Conservation (phyloP, 352 stramenopile genomes). For the Stramenopiles sp. region DNA sequence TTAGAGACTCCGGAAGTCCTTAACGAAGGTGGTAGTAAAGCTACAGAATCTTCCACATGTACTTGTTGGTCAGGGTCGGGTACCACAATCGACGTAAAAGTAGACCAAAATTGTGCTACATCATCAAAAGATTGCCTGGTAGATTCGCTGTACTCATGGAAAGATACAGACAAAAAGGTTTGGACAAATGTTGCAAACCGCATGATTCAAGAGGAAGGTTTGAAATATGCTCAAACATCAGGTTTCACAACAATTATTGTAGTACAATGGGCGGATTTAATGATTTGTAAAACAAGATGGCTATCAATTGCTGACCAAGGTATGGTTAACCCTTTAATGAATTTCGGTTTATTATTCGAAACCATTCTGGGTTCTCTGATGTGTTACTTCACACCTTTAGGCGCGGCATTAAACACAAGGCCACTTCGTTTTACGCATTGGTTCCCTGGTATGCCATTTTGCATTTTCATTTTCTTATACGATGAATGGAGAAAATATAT, state of each 20-base stretch:
- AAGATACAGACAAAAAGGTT: constrained; percentile 18
- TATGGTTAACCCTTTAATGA: constrained; percentile 70
- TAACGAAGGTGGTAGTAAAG: no score
- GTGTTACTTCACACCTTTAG: constrained; percentile 55
- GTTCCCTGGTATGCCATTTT: constrained; percentile 65
- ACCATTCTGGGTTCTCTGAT: constrained; percentile 57
- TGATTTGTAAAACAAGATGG: constrained; percentile 77
- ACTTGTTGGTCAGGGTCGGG: constrained; percentile 13
- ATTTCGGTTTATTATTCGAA: constrained; percentile 76
- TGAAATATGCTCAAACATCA: constrained; percentile 53
- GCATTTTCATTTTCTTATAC: constrained; percentile 39
- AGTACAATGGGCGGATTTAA: constrained; percentile 64
- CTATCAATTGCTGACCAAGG: constrained; percentile 63
- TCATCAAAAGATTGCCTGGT: constrained; percentile 28
- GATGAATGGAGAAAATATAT: constrained; percentile 71
- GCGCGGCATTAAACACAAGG: constrained; percentile 47
- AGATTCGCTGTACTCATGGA: constrained; percentile 27
- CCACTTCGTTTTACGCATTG: constrained; percentile 64
- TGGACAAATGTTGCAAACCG: constrained; percentile 55
- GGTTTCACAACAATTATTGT: constrained; percentile 60
- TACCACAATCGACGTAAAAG: constrained; percentile 18
- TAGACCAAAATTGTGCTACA: constrained; percentile 16
- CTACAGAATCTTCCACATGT: no score
- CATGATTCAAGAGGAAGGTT: constrained; percentile 53
- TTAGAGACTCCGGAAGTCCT: no score